Conservation (phyloP, 805 yeast species). For the Candida sonorensis region DNA sequence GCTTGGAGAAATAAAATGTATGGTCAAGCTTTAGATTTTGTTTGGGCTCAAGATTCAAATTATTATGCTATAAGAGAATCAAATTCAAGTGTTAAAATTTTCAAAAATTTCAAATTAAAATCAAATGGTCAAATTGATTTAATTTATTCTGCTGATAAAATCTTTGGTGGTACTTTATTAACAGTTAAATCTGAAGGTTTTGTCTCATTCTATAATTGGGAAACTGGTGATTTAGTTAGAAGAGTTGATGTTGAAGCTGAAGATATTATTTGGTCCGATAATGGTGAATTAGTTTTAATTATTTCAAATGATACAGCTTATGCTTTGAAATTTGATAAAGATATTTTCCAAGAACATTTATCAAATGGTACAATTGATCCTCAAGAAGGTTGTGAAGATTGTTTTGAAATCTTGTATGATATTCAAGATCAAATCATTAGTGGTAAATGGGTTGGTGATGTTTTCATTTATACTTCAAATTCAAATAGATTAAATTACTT, state of each 20-base stretch:
- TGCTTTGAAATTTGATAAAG: slow-evolving; percentile 68
- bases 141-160: slow-evolving; percentile 66
- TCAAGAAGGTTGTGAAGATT: slow-evolving; percentile 84
- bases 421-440: slow-evolving; percentile 75
- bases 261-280: slow-evolving; percentile 87
- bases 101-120: slow-evolving; percentile 80
- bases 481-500: slow-evolving; percentile 87
- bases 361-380: slow-evolving; percentile 52
- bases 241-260: slow-evolving; percentile 82
- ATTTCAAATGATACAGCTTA: slow-evolving; percentile 67
- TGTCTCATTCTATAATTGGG: slow-evolving; percentile 92
- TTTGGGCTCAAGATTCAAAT: slow-evolving; percentile 90
- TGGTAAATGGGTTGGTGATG: slow-evolving; percentile 97
- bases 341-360: slow-evolving; percentile 55
- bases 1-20: slow-evolving; percentile 97
- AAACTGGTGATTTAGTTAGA: slow-evolving; percentile 72
- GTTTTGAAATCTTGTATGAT: slow-evolving; percentile 81
- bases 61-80: slow-evolving; percentile 78
- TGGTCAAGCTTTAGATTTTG: slow-evolving; percentile 86
- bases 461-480: slow-evolving; percentile 82
- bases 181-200: slow-evolving; percentile 82
- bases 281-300: slow-evolving; percentile 82
- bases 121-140: slow-evolving; percentile 56
- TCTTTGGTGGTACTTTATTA: slow-evolving; percentile 83
- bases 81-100: slow-evolving; percentile 56